Percentiles rank a stretch among this genome's conserved stretches.
Evolutionary conservation across 2,329 filamentous ascomycete species (phyloP).

Genomic region (Neodidymelliopsis sp.): DNA sequence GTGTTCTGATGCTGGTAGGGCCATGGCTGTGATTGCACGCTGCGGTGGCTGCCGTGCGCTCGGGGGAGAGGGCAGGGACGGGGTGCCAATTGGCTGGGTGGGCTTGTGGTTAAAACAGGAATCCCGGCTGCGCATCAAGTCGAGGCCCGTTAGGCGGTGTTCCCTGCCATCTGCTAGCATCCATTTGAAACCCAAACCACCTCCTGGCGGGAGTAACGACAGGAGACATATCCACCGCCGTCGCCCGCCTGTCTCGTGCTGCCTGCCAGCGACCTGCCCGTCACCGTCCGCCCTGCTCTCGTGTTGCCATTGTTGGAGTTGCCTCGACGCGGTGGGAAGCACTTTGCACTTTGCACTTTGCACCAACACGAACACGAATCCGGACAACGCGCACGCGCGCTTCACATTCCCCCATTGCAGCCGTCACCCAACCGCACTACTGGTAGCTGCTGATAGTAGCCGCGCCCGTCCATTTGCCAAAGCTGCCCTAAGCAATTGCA

Average conservation of each 20-base stretch:
- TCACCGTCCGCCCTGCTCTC: conserved; percentile 8
- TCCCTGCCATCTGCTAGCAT: conserved; percentile 13
- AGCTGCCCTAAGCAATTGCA: not conserved
- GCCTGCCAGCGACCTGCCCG: conserved; percentile 11
- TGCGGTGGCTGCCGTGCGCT: conserved; percentile 10
- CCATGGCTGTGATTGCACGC: conserved; percentile 10
- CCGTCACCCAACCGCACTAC: not conserved
- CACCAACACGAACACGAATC: conserved; percentile 8
- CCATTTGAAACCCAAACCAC: conserved; percentile 20
- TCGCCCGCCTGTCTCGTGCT: conserved; percentile 14
- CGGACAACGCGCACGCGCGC: conserved; percentile 14
- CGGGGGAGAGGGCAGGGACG: not conserved
- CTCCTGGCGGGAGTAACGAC: conserved; percentile 19
- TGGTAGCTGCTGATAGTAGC: conserved; percentile 7
- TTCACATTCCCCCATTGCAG: conserved; percentile 6
- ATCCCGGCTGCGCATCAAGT: conserved; percentile 8
- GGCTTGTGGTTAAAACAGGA: not conserved
- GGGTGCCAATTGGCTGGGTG: conserved; percentile 9
- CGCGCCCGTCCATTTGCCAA: conserved; percentile 1
- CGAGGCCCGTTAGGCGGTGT: conserved; percentile 7
- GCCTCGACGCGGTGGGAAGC: not conserved
- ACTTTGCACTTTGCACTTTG: not conserved
- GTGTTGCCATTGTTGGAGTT: not conserved
- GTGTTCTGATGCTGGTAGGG: no score
- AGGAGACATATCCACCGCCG: conserved; percentile 18